Evolutionary conservation across 257 asterid species (phyloP).

Genomic region (Thymus quinquecostatus): DNA sequence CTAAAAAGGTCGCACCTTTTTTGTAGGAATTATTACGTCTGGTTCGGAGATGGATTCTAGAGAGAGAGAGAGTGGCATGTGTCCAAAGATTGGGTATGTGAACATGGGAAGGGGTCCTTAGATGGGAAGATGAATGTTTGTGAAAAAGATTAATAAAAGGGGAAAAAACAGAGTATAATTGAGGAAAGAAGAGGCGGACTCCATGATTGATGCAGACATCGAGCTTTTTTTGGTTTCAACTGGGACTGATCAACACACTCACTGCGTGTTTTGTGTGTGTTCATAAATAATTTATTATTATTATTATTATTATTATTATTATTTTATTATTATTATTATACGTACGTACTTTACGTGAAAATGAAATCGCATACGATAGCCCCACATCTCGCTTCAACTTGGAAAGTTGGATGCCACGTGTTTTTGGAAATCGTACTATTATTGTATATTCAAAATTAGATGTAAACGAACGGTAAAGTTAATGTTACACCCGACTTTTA

Average conservation of each 20-base stretch:
- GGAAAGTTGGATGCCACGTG: not conserved
- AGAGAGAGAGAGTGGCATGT: constrained; percentile 24
- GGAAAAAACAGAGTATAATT: not conserved
- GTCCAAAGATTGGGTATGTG: constrained; percentile 43
- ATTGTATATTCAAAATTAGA: too few relatives aligned
- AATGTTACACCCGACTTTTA: too few relatives aligned
- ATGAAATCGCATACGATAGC: constrained; percentile 1
- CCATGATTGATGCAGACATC: constrained; percentile 45
- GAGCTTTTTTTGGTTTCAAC: constrained; percentile 19
- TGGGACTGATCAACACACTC: constrained; percentile 24
- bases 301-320: too few relatives aligned
- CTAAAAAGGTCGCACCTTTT: constrained; percentile 41
- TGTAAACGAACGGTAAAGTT: too few relatives aligned
- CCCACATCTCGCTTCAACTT: constrained; percentile 18
- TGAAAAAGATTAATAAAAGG: constrained; percentile 35
- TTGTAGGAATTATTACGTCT: constrained; percentile 32
- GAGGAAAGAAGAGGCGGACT: constrained; percentile 31
- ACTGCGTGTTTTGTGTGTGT: constrained; percentile 6
- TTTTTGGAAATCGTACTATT: not conserved
- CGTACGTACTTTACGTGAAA: not conserved
- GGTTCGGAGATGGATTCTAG: constrained; percentile 2
- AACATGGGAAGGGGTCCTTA: constrained; percentile 36
- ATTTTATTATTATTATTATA: too few relatives aligned
- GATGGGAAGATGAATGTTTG: too few relatives aligned
- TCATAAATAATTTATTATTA: not conserved